phyloP scores from a whole-genome alignment of 2,329 filamentous ascomycete species.

The Diaporthe vexans region DNA sequence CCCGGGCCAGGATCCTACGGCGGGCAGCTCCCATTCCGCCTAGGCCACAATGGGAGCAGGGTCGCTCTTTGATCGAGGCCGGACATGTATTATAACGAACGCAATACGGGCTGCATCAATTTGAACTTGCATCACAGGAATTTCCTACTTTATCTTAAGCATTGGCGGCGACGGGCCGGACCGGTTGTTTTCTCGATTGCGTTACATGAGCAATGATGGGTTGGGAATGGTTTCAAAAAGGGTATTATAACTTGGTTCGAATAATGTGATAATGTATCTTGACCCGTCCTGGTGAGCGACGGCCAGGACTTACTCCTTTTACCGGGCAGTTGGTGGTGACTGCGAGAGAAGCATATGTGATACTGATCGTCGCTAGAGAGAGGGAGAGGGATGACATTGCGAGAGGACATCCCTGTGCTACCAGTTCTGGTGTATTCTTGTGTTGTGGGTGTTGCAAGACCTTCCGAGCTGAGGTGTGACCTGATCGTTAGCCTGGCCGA shows the following conservation, averaged over 20 bases:
- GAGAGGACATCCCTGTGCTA: not conserved
- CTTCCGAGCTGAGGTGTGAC: not conserved
- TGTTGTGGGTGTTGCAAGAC: not conserved
- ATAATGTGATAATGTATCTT: constrained; percentile 38
- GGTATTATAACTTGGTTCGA: constrained; percentile 13
- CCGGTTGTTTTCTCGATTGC: constrained; percentile 15
- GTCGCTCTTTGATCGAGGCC: constrained; percentile 19
- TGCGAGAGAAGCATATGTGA: not conserved
- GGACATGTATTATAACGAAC: constrained; percentile 22
- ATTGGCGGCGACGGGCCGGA: constrained; percentile 25
- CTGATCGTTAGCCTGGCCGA: no score
- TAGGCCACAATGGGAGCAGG: constrained; percentile 30
- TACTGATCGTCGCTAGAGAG: not conserved
- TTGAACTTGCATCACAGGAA: constrained; percentile 32
- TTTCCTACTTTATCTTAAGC: constrained; percentile 25
- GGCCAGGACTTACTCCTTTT: not conserved
- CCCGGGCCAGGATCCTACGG: constrained; percentile 40
- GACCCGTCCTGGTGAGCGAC: constrained; percentile 8
- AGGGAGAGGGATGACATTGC: not conserved
- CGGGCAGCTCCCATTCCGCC: constrained; percentile 30
- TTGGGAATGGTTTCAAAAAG: constrained; percentile 23
- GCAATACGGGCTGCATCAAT: constrained; percentile 25
- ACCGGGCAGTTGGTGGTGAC: constrained; percentile 1
- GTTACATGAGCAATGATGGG: constrained; percentile 28
- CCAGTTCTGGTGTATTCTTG: not conserved